Evolutionary conservation across 495 filamentous ascomycete genomes (phyloP).

Genomic region (Hypomontagnella monticulosa): DNA sequence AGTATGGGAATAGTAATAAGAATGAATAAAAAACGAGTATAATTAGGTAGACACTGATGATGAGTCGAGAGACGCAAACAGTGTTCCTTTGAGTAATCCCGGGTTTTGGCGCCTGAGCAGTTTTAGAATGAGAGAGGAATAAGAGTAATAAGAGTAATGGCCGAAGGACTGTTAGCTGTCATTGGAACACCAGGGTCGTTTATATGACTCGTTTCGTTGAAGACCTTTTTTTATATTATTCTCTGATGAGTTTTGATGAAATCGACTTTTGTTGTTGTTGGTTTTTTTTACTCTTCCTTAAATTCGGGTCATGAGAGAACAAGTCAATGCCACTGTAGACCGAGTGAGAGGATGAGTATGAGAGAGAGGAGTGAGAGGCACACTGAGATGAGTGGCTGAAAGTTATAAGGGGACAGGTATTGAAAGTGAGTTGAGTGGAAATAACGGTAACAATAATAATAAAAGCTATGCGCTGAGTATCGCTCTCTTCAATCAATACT

Average conservation of each 20-base stretch:
- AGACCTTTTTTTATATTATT: slow-evolving; percentile 15
- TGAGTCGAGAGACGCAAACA: slow-evolving; percentile 52
- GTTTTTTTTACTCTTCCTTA: slow-evolving; percentile 23
- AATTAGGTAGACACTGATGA: slow-evolving; percentile 19
- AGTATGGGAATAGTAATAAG: slow-evolving; percentile 9
- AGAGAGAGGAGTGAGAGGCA: slow-evolving; percentile 27
- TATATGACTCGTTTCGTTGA: slow-evolving; percentile 32
- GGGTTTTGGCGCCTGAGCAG: slow-evolving; percentile 13
- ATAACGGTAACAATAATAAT: slow-evolving; percentile 9
- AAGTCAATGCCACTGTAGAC: slow-evolving; percentile 59
- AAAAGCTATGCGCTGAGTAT: slow-evolving; percentile 22
- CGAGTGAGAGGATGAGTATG: slow-evolving; percentile 43
- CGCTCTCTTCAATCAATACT: slow-evolving; percentile 39
- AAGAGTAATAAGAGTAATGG: slow-evolving; percentile 20
- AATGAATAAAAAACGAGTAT: slow-evolving; percentile 22
- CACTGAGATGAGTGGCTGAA: slow-evolving; percentile 31
- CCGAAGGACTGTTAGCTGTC: slow-evolving; percentile 40
- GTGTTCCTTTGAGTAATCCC: slow-evolving; percentile 34
- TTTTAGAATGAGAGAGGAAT: slow-evolving; percentile 28
- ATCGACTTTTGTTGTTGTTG: slow-evolving; percentile 9
- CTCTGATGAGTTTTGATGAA: slow-evolving; percentile 5
- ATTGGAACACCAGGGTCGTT: slow-evolving; percentile 19
- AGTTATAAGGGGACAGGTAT: neutral
- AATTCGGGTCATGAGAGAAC: slow-evolving; percentile 54
- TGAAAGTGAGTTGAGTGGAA: slow-evolving; percentile 8